Evolutionary conservation across 2,329 filamentous ascomycete species (phyloP).

Genomic region (Colletotrichum liriopes): DNA sequence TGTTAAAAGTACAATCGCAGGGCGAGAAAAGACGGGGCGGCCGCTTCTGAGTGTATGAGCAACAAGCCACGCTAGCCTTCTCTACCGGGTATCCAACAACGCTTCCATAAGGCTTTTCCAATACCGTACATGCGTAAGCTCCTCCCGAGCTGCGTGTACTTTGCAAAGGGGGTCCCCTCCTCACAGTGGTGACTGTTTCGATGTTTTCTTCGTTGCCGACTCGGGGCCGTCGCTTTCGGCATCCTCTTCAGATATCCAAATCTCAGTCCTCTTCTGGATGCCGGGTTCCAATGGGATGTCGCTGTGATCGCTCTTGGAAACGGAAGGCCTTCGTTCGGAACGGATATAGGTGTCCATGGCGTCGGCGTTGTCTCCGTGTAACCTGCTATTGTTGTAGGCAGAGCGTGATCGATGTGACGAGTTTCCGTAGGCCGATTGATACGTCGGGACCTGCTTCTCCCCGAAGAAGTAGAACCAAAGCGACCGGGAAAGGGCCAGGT

Average conservation of each 20-base stretch:
- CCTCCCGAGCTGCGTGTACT: conserved; percentile 2
- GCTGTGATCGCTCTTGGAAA: conserved; percentile 44
- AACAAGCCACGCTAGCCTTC: background rate
- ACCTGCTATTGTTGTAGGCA: conserved; percentile 35
- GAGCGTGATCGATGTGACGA: conserved; percentile 33
- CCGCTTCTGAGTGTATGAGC: background rate
- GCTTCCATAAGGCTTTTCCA: conserved; percentile 13
- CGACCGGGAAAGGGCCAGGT: conserved; percentile 47
- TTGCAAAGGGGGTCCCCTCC: background rate
- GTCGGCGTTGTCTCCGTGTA: conserved; percentile 38
- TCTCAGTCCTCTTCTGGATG: conserved; percentile 45
- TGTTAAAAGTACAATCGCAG: conserved; percentile 14
- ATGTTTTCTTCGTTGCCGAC: background rate
- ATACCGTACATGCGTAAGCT: conserved; percentile 24
- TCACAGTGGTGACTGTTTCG: conserved; percentile 11
- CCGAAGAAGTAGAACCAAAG: conserved; percentile 47
- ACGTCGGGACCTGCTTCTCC: conserved; percentile 19
- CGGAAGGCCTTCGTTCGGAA: conserved; percentile 26
- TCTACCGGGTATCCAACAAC: conserved; percentile 36
- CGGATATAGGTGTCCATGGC: conserved; percentile 38
- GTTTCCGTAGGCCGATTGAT: conserved; percentile 7
- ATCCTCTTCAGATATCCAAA: conserved; percentile 44
- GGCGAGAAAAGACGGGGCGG: conserved; percentile 6
- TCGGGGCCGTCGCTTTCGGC: conserved; percentile 1
- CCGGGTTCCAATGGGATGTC: conserved; percentile 44